Evolutionary conservation across 805 yeast species (phyloP).

Genomic region (Ogataea neopini): DNA sequence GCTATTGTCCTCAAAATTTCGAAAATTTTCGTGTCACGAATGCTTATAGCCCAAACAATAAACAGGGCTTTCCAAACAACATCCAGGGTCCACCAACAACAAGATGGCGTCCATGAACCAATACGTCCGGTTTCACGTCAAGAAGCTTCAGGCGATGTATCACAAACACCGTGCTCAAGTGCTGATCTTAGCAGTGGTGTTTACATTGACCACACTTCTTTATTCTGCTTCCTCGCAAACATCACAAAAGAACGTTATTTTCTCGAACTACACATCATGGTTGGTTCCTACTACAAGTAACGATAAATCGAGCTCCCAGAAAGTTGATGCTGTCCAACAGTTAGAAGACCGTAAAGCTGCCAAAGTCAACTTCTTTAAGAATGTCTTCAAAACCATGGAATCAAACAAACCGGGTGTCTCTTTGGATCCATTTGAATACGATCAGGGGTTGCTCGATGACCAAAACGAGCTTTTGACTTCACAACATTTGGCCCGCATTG

Average conservation of each 20-base stretch:
- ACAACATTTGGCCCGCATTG: slow-evolving; percentile 12
- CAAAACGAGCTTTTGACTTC: slow-evolving; percentile 9
- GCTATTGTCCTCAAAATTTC: background rate
- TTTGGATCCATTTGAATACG: slow-evolving; percentile 22
- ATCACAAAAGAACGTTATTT: slow-evolving; percentile 19
- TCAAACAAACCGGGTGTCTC: slow-evolving; percentile 20
- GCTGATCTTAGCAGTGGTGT: slow-evolving; percentile 5
- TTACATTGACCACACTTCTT: slow-evolving; percentile 9
- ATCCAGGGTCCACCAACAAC: background rate
- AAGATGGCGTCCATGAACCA: slow-evolving; percentile 20
- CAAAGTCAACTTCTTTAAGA: slow-evolving; percentile 23
- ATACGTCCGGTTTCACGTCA: slow-evolving; percentile 21
- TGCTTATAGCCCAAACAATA: background rate
- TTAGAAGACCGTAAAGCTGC: slow-evolving; percentile 14
- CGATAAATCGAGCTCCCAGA: background rate
- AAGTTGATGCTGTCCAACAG: slow-evolving; percentile 12
- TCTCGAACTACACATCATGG: slow-evolving; percentile 30
- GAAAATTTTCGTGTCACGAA: no score
- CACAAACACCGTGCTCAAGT: slow-evolving; percentile 17
- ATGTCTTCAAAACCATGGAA: slow-evolving; percentile 25
- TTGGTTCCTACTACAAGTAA: slow-evolving; percentile 13
- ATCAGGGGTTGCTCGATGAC: slow-evolving; percentile 7
- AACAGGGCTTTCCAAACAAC: background rate
- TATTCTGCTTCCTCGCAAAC: slow-evolving; percentile 17
- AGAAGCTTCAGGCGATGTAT: slow-evolving; percentile 18